Conservation (phyloP, 1,139 yeast genomes). For the Geotrichum histeridarum region DNA sequence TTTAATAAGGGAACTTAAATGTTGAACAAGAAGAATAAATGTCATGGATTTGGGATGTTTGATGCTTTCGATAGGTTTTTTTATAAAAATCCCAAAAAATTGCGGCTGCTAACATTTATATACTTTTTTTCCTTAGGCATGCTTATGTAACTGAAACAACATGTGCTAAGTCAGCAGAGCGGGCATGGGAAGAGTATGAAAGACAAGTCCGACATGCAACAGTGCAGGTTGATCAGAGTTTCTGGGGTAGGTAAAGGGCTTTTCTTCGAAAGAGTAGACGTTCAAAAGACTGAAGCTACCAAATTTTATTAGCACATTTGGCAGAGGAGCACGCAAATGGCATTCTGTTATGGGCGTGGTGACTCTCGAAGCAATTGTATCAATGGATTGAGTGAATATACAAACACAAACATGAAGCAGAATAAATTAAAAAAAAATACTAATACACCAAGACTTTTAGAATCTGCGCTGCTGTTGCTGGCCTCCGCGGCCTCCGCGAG, state of each 20-base stretch:
- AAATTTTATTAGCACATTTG: no score
- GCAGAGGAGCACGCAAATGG: no score
- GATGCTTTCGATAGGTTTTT: no score
- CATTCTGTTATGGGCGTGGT: no score
- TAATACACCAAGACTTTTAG: constrained; percentile 1
- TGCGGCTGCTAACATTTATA: constrained; percentile 2
- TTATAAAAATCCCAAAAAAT: neutral
- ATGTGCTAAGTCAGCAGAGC: no score
- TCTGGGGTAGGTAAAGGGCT: no score
- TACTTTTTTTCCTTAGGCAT: neutral
- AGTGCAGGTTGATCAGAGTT: no score
- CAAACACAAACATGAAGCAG: constrained; percentile 9
- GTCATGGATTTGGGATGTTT: no score
- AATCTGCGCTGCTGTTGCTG: constrained; percentile 19
- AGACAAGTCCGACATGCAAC: no score
- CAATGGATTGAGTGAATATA: neutral
- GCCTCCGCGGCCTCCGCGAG: constrained; percentile 25
- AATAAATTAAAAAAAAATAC: constrained; percentile 9
- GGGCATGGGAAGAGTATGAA: no score
- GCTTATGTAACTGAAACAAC: neutral
- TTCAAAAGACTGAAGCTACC: no score
- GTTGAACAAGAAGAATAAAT: neutral
- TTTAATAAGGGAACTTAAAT: neutral
- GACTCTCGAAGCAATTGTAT: neutral
- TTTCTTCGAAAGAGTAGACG: no score